phyloP scores from a whole-genome alignment of 202 grass and related monocot species.

The Cymbopogon flexuosus region DNA sequence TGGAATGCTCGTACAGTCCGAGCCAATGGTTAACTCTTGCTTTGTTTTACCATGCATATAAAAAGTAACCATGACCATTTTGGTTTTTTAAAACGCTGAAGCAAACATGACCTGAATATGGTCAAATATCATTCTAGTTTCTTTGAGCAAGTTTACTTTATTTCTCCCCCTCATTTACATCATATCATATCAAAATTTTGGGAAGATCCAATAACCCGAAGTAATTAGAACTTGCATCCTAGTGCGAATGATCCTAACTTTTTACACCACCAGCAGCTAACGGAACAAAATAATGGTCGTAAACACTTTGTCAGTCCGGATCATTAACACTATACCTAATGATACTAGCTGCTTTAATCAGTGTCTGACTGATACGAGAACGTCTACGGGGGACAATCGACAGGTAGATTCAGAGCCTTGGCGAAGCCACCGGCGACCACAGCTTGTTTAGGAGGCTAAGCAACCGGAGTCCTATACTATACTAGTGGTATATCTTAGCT shows the following conservation, averaged over 20 bases:
- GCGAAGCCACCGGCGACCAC: background rate
- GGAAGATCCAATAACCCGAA: background rate
- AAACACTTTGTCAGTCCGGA: background rate
- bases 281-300: background rate
- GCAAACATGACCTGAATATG: too few relatives aligned
- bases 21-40: too few relatives aligned
- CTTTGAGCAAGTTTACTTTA: too few relatives aligned
- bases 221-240: background rate
- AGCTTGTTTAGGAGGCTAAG: slow-evolving; percentile 14
- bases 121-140: too few relatives aligned
- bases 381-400: background rate
- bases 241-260: background rate
- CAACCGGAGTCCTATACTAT: background rate
- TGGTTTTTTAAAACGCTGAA: too few relatives aligned
- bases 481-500: background rate
- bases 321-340: background rate
- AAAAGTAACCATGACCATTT: too few relatives aligned
- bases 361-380: background rate
- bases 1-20: too few relatives aligned
- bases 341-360: background rate
- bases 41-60: too few relatives aligned
- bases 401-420: background rate
- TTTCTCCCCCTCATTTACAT: too few relatives aligned
- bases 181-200: background rate
- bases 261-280: background rate